Evolutionary conservation across 1,284 basidiomycete species (phyloP).

Genomic region (Exobasidium cylindrosporum): DNA sequence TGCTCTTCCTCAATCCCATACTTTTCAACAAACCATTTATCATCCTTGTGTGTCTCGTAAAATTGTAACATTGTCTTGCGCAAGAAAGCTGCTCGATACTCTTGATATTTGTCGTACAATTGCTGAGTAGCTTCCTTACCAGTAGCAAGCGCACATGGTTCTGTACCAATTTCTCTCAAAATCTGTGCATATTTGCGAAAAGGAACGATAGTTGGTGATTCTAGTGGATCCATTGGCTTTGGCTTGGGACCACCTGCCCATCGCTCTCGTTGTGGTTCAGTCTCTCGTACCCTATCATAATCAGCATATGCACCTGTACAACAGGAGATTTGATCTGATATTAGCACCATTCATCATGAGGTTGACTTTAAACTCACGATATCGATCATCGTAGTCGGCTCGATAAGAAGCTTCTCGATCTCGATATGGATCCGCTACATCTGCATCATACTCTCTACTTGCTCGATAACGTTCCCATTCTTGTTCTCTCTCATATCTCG

Average conservation of each 20-base stretch:
- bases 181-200: slow-evolving; percentile 36
- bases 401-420: background rate
- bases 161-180: background rate
- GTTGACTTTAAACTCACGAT: background rate
- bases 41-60: slow-evolving; percentile 37
- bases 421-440: background rate
- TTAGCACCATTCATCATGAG: too few species aligned
- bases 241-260: background rate
- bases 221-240: slow-evolving; percentile 24
- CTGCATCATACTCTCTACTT: background rate
- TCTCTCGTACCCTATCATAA: background rate
- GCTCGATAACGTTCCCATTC: slow-evolving; percentile 6
- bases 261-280: background rate
- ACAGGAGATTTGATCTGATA: too few species aligned
- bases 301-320: background rate
- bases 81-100: slow-evolving; percentile 38
- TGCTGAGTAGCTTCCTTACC: slow-evolving; percentile 19
- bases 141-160: slow-evolving; percentile 11
- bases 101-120: slow-evolving; percentile 42
- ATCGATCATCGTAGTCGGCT: background rate
- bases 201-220: slow-evolving; percentile 31
- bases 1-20: slow-evolving; percentile 31
- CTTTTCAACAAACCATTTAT: slow-evolving; percentile 49
- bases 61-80: slow-evolving; percentile 35
- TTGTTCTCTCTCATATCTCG: slow-evolving; percentile 8